Conservation (phyloP, 2,329 filamentous ascomycete species). For the Aspergillus pseudoterreus region DNA sequence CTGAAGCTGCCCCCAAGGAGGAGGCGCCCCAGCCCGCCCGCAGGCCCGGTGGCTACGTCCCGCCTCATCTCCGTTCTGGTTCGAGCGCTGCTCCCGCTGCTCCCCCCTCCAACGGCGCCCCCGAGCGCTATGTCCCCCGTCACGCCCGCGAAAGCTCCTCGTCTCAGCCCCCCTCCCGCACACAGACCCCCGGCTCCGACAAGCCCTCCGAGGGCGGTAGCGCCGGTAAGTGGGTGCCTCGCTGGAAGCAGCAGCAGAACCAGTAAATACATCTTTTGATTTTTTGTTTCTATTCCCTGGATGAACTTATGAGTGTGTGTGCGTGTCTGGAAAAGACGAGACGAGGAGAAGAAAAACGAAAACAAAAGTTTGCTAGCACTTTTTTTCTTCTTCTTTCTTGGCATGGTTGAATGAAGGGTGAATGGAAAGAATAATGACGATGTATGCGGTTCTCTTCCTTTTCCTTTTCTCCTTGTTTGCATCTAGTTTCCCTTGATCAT, state of each 20-base stretch:
- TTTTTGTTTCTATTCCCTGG: not conserved
- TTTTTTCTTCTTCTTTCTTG: not conserved
- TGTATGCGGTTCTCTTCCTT: not conserved
- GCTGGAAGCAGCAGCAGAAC: conserved; percentile 36
- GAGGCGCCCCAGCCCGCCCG: conserved; percentile 27
- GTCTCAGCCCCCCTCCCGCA: conserved; percentile 20
- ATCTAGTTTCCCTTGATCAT: not conserved
- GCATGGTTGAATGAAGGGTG: not conserved
- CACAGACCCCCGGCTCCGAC: conserved; percentile 18
- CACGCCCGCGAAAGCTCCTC: conserved; percentile 28
- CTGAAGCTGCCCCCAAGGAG: conserved; percentile 16
- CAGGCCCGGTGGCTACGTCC: conserved; percentile 35
- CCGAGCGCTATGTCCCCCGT: conserved; percentile 31
- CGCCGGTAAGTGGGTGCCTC: conserved; percentile 32
- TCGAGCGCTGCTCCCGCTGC: conserved; percentile 25
- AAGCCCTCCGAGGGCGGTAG: conserved; percentile 28
- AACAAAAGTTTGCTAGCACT: not conserved
- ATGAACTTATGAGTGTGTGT: not conserved
- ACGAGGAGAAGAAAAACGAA: not conserved
- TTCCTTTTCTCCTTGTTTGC: not conserved
- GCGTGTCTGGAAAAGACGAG: not conserved
- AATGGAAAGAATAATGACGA: not conserved
- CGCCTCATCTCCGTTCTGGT: conserved; percentile 38
- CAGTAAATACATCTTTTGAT: conserved; percentile 19
- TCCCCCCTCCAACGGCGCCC: conserved; percentile 26